Base-by-base conservation (phyloP, 2,329 filamentous ascomycete genomes). In the Fusarium compactum region DNA sequence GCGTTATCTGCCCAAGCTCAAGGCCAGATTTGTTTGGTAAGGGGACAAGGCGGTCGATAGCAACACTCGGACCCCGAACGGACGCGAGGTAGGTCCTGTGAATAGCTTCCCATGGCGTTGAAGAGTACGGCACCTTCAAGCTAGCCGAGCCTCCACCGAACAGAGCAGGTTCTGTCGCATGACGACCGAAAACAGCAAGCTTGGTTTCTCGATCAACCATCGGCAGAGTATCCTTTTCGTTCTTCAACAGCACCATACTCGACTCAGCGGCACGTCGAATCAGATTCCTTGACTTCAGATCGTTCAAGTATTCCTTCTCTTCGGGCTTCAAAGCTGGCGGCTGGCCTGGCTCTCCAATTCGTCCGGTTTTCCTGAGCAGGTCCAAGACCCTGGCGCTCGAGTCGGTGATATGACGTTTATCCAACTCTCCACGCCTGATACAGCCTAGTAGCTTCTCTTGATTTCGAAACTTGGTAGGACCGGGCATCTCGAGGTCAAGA, bases 401-500 rank as follows among this genome's bases (percentile, higher is more conserved):
- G 15, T 24, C 38, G 5, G 9, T 30, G 38, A 54, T 44, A 10
- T 24, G 38, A 4, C 4, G 8, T 5, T 30, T 24, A n/a, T 30
- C 7, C 6, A 44, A 12, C 7, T 24, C 15, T 1, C n/a, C 25
- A 15, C 5, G 20, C 3, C 10, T 44, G 5, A 30, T 16, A 10
- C 10, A 20, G 11, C 14, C 10, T 1, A 30, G 3, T 2, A 54
- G n/a, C 1, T 18, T n/a, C 8, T 54, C 18, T 5, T 22, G 8
- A 6, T 30, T n/a, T 15, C 51, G 51, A 12, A 56, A 56, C 12
- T 47, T 32, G 4, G 41, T 38, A 6, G 53, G 53, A 1, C 53
- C 53, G 8, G 53, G 53, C 53, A 56, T 56, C 15, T 56, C 53
- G 9, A 56, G 41, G 20, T 56, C 41, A 10, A 56, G 27, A 10